Conservation (phyloP, 2,329 filamentous ascomycete genomes). For the Aspergillus tubingensis region DNA sequence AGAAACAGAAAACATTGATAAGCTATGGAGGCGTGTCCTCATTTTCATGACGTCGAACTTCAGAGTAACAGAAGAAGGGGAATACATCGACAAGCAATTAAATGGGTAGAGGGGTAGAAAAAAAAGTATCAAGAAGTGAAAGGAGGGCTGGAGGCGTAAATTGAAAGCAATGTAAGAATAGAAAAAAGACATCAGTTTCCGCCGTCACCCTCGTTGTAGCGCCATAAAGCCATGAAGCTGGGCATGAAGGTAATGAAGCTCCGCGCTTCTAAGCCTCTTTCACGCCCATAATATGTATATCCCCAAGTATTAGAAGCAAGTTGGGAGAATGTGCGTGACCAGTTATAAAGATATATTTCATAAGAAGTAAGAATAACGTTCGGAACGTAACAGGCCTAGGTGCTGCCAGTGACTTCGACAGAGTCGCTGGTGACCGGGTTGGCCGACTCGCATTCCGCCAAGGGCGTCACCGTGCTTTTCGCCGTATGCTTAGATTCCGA, state of each 20-base stretch:
- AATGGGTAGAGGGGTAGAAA: conserved; percentile 4
- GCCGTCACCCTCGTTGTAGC: conserved; percentile 31
- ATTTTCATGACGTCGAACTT: conserved; percentile 26
- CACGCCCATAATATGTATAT: conserved; percentile 41
- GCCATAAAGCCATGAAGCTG: conserved; percentile 36
- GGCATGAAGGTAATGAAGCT: conserved; percentile 20
- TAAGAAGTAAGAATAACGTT: conserved; percentile 21
- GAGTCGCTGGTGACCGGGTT: conserved; percentile 28
- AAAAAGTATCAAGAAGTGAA: conserved; percentile 15
- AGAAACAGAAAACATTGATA: conserved; percentile 24
- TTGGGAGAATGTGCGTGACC: conserved; percentile 23
- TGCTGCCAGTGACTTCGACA: conserved; percentile 29
- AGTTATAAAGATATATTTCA: conserved; percentile 27
- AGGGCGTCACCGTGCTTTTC: conserved; percentile 36
- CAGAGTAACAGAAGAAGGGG: conserved; percentile 23
- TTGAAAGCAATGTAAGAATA: conserved; percentile 19
- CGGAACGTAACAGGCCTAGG: conserved; percentile 18
- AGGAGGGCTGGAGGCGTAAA: conserved; percentile 8
- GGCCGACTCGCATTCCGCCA: conserved; percentile 34
- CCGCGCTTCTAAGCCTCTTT: conserved; percentile 21
- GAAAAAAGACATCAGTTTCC: conserved; percentile 22
- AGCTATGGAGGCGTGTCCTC: conserved; percentile 25
- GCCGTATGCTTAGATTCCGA: conserved; percentile 39
- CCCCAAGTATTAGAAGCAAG: conserved; percentile 36
- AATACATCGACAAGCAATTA: conserved; percentile 17